phyloP scores from a whole-genome alignment of 2,329 filamentous ascomycete species.

The Trichoderma sp. region DNA sequence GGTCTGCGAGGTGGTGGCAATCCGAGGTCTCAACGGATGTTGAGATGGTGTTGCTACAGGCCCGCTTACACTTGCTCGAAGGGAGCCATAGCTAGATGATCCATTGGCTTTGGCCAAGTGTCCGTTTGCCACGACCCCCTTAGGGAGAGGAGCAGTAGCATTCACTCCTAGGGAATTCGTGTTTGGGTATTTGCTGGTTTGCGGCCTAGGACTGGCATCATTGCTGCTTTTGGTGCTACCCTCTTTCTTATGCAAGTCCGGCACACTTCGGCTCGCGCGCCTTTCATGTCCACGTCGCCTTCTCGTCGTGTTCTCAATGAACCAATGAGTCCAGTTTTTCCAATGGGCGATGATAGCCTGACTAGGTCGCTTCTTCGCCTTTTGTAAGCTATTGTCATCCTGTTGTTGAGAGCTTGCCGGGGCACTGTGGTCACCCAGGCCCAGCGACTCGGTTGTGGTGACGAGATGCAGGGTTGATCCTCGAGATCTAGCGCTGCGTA shows the following conservation, averaged over 20 bases:
- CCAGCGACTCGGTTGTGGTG: constrained; percentile 56
- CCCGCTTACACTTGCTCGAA: constrained; percentile 25
- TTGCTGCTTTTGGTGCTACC: constrained; percentile 45
- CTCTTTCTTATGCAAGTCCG: constrained; percentile 54
- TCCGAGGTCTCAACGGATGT: constrained; percentile 28
- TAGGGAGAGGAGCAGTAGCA: constrained; percentile 46
- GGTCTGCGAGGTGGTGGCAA: constrained; percentile 36
- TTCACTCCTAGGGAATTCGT: constrained; percentile 36
- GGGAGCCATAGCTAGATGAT: constrained; percentile 22
- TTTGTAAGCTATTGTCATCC: constrained; percentile 37
- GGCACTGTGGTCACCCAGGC: constrained; percentile 29
- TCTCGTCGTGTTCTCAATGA: constrained; percentile 57
- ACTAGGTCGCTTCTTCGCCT: constrained; percentile 54
- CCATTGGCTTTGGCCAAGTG: constrained; percentile 35
- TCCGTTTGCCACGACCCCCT: constrained; percentile 52
- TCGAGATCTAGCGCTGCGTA: constrained; percentile 67
- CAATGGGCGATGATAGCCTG: constrained; percentile 58
- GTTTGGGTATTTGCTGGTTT: constrained; percentile 56
- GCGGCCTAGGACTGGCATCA: constrained; percentile 55
- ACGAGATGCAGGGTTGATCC: constrained; percentile 87
- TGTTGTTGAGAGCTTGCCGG: constrained; percentile 27
- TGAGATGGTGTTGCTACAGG: constrained; percentile 30
- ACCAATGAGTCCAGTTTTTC: constrained; percentile 64
- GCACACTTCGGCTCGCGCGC: constrained; percentile 55
- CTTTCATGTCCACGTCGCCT: constrained; percentile 48